Base-by-base conservation (phyloP, 2,329 filamentous ascomycete genomes). In the Fusarium tricinctum region DNA sequence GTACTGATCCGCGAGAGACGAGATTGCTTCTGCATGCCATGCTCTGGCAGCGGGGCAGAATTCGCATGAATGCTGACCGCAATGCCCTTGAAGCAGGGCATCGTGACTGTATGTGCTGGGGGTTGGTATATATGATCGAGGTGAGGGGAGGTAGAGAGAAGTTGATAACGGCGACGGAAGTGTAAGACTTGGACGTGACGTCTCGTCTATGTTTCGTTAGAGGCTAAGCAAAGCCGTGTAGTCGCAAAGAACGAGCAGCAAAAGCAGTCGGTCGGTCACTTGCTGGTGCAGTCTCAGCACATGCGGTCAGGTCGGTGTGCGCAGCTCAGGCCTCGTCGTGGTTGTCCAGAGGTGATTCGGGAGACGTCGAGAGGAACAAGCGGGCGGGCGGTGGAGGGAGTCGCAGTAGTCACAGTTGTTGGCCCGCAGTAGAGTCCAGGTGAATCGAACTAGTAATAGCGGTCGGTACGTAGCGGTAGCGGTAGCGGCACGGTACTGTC, bases 1-100 rank as follows among this genome's bases (percentile, higher is more conserved):
- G 93, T 94, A 78, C 94, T 97, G 82, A 99, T 97, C 76, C 96
- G 92, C 67, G 93, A 94, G 68, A 93, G 87, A 74, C 93, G 91
- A 60, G 93, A 94, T 81, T 97, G 93, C 78, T 94, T 96, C 83
- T 98, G 95, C 74, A 98, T 92, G 75, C 94, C 95, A 83, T 97
- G 91, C 82, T 99, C 96, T 66, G 94, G 86, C 71, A 99, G 89
- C 71, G 96, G 94, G 73, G 93, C 84, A 67, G 86, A 87, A 77
- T 90, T 90, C 60, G 89, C 88, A 83, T 99, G 96, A 80, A 98
- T 97, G 87, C 93, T 97, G 79, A 98, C 95, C 75, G 96, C 95
- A 82, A 99, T 94, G 82, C 96, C 96, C 85, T 98, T 97, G 85
- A 98, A 99, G 89, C 94, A 98, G 84, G 96, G 96, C 96, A 89